Percentiles rank a stretch among this genome's conserved stretches.
These are phyloP conservation scores for Eucalyptus victrix DNA, from an alignment of 345 rosid genomes.

Conservation along the genomic window DNA sequence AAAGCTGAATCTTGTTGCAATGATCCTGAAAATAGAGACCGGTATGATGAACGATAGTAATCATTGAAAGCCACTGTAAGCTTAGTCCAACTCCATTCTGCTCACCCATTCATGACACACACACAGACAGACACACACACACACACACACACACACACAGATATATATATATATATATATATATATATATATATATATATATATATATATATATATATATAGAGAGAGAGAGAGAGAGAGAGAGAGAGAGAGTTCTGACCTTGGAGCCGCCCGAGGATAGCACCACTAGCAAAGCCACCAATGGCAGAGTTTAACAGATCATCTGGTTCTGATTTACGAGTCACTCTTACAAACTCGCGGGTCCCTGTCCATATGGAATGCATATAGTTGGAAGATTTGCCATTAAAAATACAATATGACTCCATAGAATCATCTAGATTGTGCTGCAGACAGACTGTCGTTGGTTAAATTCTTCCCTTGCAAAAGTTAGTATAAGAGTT, in stretches of 20 bases:
- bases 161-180: too few relatives aligned
- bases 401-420: neutral
- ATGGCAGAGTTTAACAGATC: conserved; percentile 64
- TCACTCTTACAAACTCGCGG: conserved; percentile 64
- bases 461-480: neutral
- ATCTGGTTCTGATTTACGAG: conserved; percentile 53
- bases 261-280: conserved; percentile 80
- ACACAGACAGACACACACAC: neutral
- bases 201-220: too few relatives aligned
- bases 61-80: neutral
- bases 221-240: neutral
- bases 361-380: conserved; percentile 28
- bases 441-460: neutral
- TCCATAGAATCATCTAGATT: neutral
- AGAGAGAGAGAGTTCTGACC: conserved; percentile 16
- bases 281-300: conserved; percentile 77
- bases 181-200: too few relatives aligned
- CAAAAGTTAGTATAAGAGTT: neutral
- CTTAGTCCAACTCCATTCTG: neutral
- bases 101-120: neutral
- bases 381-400: neutral
- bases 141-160: too few relatives aligned
- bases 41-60: neutral
- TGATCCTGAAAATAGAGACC: neutral
- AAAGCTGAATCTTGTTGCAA: neutral